These are phyloP conservation scores for Botrytis medusae DNA, from an alignment of 2,329 filamentous ascomycete species.

Conservation along the genomic window DNA sequence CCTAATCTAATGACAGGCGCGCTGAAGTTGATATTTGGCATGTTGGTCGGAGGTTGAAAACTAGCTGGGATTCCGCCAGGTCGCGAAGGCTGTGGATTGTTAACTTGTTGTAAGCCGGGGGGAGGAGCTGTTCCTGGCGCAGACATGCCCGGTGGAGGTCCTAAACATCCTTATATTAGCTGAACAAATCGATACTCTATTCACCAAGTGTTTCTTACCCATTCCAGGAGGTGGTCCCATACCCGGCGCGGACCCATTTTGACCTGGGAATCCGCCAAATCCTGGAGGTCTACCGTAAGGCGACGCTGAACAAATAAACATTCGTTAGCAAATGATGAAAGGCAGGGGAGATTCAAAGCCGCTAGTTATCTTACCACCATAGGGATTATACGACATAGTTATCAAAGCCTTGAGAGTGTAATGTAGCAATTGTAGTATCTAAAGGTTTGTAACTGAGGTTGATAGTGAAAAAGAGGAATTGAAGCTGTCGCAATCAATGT, in stretches of 20 bases:
- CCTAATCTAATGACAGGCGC: conserved; percentile 94
- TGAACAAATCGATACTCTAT: conserved; percentile 13
- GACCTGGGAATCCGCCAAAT: conserved; percentile 68
- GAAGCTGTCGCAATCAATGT: conserved; percentile 6
- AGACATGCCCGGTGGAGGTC: conserved; percentile 77
- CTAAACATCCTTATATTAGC: conserved; percentile 45
- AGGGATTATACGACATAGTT: conserved; percentile 41
- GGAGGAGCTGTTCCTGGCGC: conserved; percentile 78
- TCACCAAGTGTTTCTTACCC: conserved; percentile 56
- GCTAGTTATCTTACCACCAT: conserved; percentile 35
- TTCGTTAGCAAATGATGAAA: background rate
- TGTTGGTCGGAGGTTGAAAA: conserved; percentile 86
- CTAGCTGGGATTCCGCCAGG: conserved; percentile 76
- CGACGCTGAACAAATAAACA: conserved; percentile 31
- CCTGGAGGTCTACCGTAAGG: conserved; percentile 72
- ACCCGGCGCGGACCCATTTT: conserved; percentile 56
- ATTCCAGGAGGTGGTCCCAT: conserved; percentile 79
- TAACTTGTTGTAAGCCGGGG: conserved; percentile 75
- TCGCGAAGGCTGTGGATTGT: conserved; percentile 72
- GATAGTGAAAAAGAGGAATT: conserved; percentile 1
- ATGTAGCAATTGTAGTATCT: background rate
- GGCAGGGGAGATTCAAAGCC: conserved; percentile 1
- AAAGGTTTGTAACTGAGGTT: no score
- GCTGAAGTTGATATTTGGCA: conserved; percentile 98
- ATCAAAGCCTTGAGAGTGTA: background rate